Base-by-base conservation (phyloP, 2,329 filamentous ascomycete species). In the Acarospora socialis region DNA sequence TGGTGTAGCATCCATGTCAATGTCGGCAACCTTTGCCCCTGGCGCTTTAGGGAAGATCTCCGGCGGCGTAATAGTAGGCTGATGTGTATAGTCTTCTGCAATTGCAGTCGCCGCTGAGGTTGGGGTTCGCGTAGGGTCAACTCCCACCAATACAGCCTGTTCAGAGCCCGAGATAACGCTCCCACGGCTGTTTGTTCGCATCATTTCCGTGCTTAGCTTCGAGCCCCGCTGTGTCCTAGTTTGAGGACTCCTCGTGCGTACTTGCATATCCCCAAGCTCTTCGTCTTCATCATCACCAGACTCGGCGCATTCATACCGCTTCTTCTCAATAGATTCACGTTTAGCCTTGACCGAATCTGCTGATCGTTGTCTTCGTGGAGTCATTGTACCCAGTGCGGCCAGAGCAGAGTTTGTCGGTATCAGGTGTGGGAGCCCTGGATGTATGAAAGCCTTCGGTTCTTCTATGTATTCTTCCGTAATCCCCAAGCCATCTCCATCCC, bases 221-320 rank as follows among this genome's bases (percentile, higher is more conserved):
- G 84, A 93, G 33, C 78, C 81, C 8, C 80, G 77, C 15, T 81
- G 66, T 21, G 65, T 63, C 10, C 58, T 61, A 21, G 61, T 39
- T 46, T 66, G 43, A 30, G 60, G 60, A 53, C 54, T 78, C 56
- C 58, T 62, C 38, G 55, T 57, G 39, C 59, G 63, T 37, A 55
- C 54, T 45, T 60, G 61, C 10, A 59, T 49, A 44, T 66, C 64
- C 5, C 81, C 84, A 4, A 92, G 66, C 48, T 93, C 87, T 37
- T 94, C 86, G 42, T 94, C 87, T 55, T 94, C 87, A 45, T 94
- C 87, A 46, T 94, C 87, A 4, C 86, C 86, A 18, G 82, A 92
- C 47, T 94, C 87, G 9, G 73, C 74, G 34, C 80, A 76, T 45
- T 92, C 82, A 21, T 73, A 59, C 10, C 72, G 69, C 26, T 74